Evolutionary conservation across 306 rosid genomes (phyloP).

Genomic region (Ceratonia siliqua): DNA sequence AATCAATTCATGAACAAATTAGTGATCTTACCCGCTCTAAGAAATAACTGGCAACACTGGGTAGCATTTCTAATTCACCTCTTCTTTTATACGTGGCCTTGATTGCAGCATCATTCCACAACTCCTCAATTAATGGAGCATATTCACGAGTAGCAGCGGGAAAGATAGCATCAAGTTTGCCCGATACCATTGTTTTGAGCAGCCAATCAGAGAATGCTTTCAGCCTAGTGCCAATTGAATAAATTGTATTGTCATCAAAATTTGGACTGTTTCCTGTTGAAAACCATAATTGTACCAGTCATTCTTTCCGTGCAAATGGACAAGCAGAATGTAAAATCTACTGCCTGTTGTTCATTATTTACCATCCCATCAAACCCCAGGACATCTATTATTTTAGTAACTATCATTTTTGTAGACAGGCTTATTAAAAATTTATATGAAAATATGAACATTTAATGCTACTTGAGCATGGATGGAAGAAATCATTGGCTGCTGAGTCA

Average conservation of each 20-base stretch:
- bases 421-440: neutral
- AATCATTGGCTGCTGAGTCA: neutral
- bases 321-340: neutral
- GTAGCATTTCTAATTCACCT: constrained; percentile 90
- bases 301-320: constrained; percentile 16
- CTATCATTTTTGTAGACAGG: neutral
- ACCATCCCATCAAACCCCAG: constrained; percentile 52
- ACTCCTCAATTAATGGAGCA: constrained; percentile 86
- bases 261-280: constrained; percentile 53
- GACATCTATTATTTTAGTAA: constrained; percentile 6
- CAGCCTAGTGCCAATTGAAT: constrained; percentile 83
- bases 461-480: neutral
- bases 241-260: constrained; percentile 50
- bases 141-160: constrained; percentile 99
- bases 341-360: constrained; percentile 6
- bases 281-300: constrained; percentile 31
- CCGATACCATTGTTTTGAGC: constrained; percentile 88
- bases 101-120: constrained; percentile 86
- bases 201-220: constrained; percentile 98
- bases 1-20: constrained; percentile 20
- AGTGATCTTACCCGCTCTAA: constrained; percentile 76
- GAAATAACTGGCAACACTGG: constrained; percentile 86
- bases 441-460: neutral
- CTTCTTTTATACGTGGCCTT: constrained; percentile 85
- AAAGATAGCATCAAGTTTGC: constrained; percentile 89